These are phyloP conservation scores for Stramenopiles sp. DNA, from an alignment of 352 stramenopile species.

Conservation along the genomic window DNA sequence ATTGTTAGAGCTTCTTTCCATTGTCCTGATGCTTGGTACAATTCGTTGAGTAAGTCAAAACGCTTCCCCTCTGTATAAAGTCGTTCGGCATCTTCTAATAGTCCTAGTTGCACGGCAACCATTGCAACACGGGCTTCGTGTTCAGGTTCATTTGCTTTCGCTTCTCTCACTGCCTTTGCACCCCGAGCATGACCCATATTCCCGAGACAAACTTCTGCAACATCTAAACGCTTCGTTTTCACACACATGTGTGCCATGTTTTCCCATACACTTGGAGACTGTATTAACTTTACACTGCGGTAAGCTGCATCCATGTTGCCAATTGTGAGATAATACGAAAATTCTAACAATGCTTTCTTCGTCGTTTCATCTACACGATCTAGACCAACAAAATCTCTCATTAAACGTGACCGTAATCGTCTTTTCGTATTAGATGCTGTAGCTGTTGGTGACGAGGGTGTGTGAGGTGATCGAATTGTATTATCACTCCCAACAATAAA, in stretches of 20 bases:
- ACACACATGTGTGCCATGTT: slow-evolving; percentile 84
- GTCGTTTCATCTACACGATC: slow-evolving; percentile 34
- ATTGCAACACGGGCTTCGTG: slow-evolving; percentile 35
- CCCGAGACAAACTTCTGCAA: slow-evolving; percentile 56
- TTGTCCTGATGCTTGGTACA: slow-evolving; percentile 47
- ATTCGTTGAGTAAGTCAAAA: slow-evolving; percentile 52
- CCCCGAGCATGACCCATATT: slow-evolving; percentile 66
- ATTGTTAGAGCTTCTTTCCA: slow-evolving; percentile 55
- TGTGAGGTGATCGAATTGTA: too few relatives aligned
- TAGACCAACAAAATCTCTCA: slow-evolving; percentile 55
- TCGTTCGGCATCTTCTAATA: slow-evolving; percentile 46
- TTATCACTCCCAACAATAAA: too few relatives aligned
- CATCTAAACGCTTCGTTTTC: slow-evolving; percentile 62
- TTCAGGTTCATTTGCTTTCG: slow-evolving; percentile 20
- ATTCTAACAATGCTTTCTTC: slow-evolving; percentile 49
- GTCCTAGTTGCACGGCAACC: slow-evolving; percentile 54
- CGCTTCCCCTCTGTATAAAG: slow-evolving; percentile 49
- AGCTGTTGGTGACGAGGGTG: slow-evolving; percentile 14
- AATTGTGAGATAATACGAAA: slow-evolving; percentile 66
- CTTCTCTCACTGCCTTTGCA: slow-evolving; percentile 31
- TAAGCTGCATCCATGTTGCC: slow-evolving; percentile 80
- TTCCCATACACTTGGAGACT: slow-evolving; percentile 57
- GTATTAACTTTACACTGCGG: slow-evolving; percentile 49
- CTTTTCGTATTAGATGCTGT: too few relatives aligned
- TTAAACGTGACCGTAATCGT: too few relatives aligned